Percentiles rank a stretch among this genome's conserved stretches.
These are phyloP conservation scores for Pythium brassicae DNA, from an alignment of 352 stramenopile species.

Conservation along the genomic window DNA sequence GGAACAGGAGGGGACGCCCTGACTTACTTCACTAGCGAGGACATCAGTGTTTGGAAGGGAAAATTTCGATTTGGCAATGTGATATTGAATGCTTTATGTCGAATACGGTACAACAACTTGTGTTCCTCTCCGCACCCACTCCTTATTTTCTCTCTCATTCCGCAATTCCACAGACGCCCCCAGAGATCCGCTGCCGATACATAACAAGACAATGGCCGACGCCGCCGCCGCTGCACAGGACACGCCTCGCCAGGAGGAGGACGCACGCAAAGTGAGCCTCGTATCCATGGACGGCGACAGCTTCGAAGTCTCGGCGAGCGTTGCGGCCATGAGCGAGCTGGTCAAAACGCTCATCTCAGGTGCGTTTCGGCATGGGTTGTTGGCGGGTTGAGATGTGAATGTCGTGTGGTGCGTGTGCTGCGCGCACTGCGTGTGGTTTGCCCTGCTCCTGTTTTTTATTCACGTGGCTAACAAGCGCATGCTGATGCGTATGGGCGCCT, in stretches of 20 bases:
- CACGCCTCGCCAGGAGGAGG: constrained; percentile 56
- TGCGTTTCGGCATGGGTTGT: constrained; percentile 18
- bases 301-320: constrained; percentile 92
- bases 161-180: background rate
- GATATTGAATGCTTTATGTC: too few species aligned
- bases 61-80: too few species aligned
- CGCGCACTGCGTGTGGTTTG: too few species aligned
- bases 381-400: background rate
- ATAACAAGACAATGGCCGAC: constrained; percentile 46
- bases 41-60: too few species aligned
- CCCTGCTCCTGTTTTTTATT: too few species aligned
- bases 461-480: too few species aligned
- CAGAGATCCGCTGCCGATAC: background rate
- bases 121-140: too few species aligned
- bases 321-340: constrained; percentile 97
- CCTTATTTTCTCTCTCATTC: constrained; percentile 1
- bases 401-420: too few species aligned
- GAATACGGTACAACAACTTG: too few species aligned
- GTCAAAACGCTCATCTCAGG: constrained; percentile 97
- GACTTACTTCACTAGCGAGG: too few species aligned
- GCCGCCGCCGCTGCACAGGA: constrained; percentile 32
- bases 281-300: constrained; percentile 95
- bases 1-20: too few species aligned
- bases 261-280: constrained; percentile 79
- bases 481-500: background rate